These are phyloP conservation scores for Glycine latifolia DNA, from an alignment of 306 rosid species.

Conservation along the genomic window DNA sequence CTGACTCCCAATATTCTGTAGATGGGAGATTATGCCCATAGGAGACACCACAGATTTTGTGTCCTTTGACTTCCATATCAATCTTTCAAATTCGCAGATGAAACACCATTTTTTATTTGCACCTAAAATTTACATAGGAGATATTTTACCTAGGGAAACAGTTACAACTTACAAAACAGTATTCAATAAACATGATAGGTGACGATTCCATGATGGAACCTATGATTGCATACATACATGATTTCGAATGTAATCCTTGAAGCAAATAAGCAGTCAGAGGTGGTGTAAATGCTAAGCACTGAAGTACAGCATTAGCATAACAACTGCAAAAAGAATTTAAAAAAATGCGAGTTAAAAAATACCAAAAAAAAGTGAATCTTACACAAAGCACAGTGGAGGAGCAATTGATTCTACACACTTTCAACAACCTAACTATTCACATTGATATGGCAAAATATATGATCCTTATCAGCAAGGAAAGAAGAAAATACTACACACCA, in stretches of 20 bases:
- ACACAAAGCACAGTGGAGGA: conserved; percentile 12
- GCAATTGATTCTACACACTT: conserved; percentile 27
- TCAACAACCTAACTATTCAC: conserved; percentile 5
- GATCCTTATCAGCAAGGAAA: conserved; percentile 20
- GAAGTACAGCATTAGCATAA: conserved; percentile 93
- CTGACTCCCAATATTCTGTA: conserved; percentile 79
- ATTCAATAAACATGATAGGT: conserved; percentile 14
- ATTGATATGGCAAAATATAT: neutral
- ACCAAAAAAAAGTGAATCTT: neutral
- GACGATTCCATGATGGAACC: conserved; percentile 35
- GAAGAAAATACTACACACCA: conserved; percentile 11
- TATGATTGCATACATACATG: conserved; percentile 63
- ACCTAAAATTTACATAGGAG: conserved; percentile 63
- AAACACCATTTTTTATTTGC: conserved; percentile 79
- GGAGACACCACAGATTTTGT: conserved; percentile 83
- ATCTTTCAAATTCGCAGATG: conserved; percentile 84
- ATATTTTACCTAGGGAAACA: conserved; percentile 36
- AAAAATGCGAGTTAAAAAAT: neutral
- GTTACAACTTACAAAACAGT: conserved; percentile 25
- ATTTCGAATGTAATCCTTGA: conserved; percentile 85
- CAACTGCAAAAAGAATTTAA: conserved; percentile 68
- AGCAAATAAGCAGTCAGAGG: conserved; percentile 90
- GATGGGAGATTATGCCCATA: conserved; percentile 71
- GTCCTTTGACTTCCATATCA: conserved; percentile 74
- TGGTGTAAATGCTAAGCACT: conserved; percentile 95